Evolutionary conservation across 768 basidiomycete genomes (phyloP), one percentile per base, ranked within the genome.

Genomic region (Mycena crocata): DNA sequence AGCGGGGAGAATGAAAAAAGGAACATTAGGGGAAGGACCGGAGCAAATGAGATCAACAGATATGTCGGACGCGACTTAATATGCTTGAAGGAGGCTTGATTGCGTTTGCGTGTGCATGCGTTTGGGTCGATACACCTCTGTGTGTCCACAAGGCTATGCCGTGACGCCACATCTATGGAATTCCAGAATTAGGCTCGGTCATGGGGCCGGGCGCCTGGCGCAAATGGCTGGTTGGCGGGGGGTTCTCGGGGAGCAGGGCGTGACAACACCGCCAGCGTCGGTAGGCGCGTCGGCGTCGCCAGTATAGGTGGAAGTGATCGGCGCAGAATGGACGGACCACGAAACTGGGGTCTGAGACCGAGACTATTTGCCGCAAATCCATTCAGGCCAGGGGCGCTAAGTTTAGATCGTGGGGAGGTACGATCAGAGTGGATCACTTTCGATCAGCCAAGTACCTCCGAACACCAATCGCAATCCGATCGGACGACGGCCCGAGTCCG

Each of bases 201-300:
- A 59, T 65, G 57, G 4, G 64, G 50, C 42, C 9, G 35, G 9
- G 15, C 15, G 35, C 9, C 8, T 10, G 34, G 49, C 23, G 4
- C 10, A 23, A 1, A 54, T 40, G 32, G 34, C n/a, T 30, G 5
- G 52, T 23, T 42, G 4, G 45, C 57, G 57, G 64, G 57, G 23
- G 50, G n/a, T 48, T 60, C n/a, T n/a, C 64, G 64, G 64, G 44
- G 32, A 44, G 30, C 34, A 7, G 21, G 9, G 44, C 44, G 26
- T 45, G 32, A 24, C 37, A 60, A 60, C 58, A 37, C 59, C 59
- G 59, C 59, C 59, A 26, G 15, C 21, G 49, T 52, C 49, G 49
- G 40, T 28, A 37, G 15, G 31, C n/a, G n/a, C 32, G 34, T 21
- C 31, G 32, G 15, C 32, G 57, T 44, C 57, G 32, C 7, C 6